phyloP scores from a whole-genome alignment of 805 yeast species.

The Ogataea saltuana region DNA sequence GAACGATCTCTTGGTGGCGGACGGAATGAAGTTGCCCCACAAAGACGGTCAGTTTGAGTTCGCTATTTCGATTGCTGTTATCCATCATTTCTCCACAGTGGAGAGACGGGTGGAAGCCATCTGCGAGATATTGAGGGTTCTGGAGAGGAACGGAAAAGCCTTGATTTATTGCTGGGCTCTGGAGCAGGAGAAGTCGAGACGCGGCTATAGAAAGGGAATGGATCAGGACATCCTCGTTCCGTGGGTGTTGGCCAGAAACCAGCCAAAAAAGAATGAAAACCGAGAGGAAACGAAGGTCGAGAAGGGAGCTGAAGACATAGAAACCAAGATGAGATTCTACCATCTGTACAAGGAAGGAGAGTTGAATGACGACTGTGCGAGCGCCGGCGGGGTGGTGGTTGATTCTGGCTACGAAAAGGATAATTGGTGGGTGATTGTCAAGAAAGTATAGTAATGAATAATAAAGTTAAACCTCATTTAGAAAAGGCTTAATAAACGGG shows the following conservation, averaged over 20 bases:
- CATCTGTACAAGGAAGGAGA: constrained; percentile 88
- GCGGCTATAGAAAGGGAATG: constrained; percentile 91
- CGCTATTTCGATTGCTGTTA: constrained; percentile 93
- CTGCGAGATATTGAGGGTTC: constrained; percentile 54
- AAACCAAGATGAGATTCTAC: constrained; percentile 79
- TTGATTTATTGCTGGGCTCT: constrained; percentile 95
- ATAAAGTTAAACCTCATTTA: background rate
- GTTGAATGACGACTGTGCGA: constrained; percentile 62
- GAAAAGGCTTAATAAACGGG: background rate
- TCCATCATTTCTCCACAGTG: constrained; percentile 90
- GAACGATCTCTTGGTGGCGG: constrained; percentile 70
- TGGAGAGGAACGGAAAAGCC: constrained; percentile 64
- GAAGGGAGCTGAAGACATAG: no score
- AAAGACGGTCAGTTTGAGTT: constrained; percentile 56
- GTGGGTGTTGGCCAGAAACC: constrained; percentile 74
- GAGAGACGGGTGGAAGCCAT: constrained; percentile 80
- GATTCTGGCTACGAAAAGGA: constrained; percentile 87
- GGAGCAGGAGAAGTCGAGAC: constrained; percentile 82
- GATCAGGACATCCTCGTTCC: constrained; percentile 94
- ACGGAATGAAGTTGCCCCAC: constrained; percentile 71
- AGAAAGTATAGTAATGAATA: constrained; percentile 28
- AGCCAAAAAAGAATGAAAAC: constrained; percentile 37
- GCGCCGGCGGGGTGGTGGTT: constrained; percentile 70
- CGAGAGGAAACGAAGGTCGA: constrained; percentile 26
- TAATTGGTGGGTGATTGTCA: constrained; percentile 82